These are phyloP conservation scores for Mucor sp. DNA, from an alignment of 371 early-diverging fungal genomes.

Conservation along the genomic window DNA sequence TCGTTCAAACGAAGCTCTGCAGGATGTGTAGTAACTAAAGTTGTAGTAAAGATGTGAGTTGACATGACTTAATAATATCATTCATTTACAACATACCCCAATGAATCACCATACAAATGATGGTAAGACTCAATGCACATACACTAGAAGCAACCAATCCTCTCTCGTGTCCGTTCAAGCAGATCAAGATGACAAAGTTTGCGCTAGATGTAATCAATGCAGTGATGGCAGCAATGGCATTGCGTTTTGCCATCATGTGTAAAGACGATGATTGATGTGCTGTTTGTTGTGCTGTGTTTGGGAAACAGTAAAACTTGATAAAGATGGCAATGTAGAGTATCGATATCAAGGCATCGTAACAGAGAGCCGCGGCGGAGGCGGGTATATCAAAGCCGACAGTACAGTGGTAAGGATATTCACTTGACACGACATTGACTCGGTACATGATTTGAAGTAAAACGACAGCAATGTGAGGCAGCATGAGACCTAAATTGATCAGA, in stretches of 20 bases:
- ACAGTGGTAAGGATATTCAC: conserved; percentile 43
- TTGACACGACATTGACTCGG: conserved; percentile 27
- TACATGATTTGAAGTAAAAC: conserved; percentile 44
- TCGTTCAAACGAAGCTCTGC: conserved; percentile 39
- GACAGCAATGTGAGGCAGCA: conserved; percentile 46
- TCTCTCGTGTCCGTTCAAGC: conserved; percentile 34
- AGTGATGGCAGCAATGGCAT: conserved; percentile 40
- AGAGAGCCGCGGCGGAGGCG: conserved; percentile 48
- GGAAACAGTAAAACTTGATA: conserved; percentile 45
- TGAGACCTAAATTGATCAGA: conserved; percentile 40
- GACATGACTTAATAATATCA: not conserved
- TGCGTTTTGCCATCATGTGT: conserved; percentile 52
- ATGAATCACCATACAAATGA: conserved; percentile 34
- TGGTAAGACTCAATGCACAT: conserved; percentile 32
- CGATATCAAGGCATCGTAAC: conserved; percentile 49
- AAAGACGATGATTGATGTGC: conserved; percentile 37
- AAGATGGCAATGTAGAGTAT: conserved; percentile 42
- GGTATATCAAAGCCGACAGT: conserved; percentile 43
- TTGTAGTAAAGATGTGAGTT: not conserved
- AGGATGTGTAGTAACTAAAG: conserved; percentile 45
- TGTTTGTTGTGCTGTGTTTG: conserved; percentile 34
- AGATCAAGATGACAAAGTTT: conserved; percentile 45
- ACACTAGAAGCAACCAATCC: conserved; percentile 42
- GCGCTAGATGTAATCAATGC: conserved; percentile 35
- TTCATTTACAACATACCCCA: conserved; percentile 32